Evolutionary conservation across 371 early-diverging fungal genomes (phyloP).

Genomic region (Sanchytrium tribonematis): DNA sequence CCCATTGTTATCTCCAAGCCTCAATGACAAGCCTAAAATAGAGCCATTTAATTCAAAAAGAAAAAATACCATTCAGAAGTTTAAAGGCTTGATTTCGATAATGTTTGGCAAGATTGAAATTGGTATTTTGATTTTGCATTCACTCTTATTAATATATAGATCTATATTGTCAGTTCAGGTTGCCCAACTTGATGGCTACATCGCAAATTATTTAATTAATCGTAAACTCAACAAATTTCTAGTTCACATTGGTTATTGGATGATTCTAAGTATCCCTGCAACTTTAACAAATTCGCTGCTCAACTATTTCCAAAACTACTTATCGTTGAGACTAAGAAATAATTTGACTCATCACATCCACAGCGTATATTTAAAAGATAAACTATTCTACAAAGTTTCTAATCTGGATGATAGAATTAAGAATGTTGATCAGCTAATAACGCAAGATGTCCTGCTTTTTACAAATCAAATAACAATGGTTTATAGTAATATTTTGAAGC

Average conservation of each 20-base stretch:
- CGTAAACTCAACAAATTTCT: constrained; percentile 45
- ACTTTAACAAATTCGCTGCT: constrained; percentile 91
- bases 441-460: constrained; percentile 53
- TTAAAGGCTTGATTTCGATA: constrained; percentile 37
- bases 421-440: constrained; percentile 59
- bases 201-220: constrained; percentile 64
- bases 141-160: constrained; percentile 53
- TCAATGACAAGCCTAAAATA: no score
- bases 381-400: constrained; percentile 48
- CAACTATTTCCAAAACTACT: constrained; percentile 51
- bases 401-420: constrained; percentile 54
- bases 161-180: constrained; percentile 71
- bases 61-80: constrained; percentile 32
- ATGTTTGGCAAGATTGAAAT: constrained; percentile 45
- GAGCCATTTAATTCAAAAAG: neutral
- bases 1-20: no score
- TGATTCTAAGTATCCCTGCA: constrained; percentile 78
- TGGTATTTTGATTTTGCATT: constrained; percentile 42
- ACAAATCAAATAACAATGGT: constrained; percentile 42
- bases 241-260: constrained; percentile 58
- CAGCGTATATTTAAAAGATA: constrained; percentile 37
- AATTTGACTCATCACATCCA: constrained; percentile 48
- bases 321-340: constrained; percentile 58
- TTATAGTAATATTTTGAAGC: constrained; percentile 59
- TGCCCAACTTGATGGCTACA: constrained; percentile 69